Conservation (phyloP, 2,329 filamentous ascomycete species). For the Aspergillus sojae region DNA sequence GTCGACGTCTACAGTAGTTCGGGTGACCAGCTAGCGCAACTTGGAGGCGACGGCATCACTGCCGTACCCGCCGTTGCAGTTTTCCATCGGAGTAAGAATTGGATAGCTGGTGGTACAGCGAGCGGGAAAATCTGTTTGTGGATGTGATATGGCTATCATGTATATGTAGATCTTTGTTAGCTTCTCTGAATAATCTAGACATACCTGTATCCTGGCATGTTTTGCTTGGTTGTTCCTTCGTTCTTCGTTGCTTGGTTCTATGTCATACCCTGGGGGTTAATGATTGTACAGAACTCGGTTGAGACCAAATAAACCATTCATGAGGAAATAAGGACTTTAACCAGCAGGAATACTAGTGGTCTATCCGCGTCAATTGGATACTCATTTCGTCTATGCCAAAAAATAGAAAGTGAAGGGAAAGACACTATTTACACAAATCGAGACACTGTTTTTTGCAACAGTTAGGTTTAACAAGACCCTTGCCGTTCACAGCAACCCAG, state of each 20-base stretch:
- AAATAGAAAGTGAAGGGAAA: constrained; percentile 25
- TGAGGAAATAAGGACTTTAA: not conserved
- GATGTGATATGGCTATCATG: constrained; percentile 58
- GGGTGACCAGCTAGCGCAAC: constrained; percentile 84
- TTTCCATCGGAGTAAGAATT: constrained; percentile 84
- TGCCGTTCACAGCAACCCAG: constrained; percentile 9
- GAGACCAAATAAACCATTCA: not conserved
- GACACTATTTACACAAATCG: constrained; percentile 25
- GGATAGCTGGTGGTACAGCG: constrained; percentile 89
- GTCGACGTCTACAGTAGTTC: constrained; percentile 84
- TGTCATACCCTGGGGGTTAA: not conserved
- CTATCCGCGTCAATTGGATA: constrained; percentile 11
- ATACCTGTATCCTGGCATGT: not conserved
- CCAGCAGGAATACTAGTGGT: constrained; percentile 10
- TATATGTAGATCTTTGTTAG: not conserved
- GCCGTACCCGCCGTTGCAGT: constrained; percentile 91
- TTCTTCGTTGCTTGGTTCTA: not conserved
- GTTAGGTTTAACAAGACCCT: constrained; percentile 3
- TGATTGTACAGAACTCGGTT: not conserved
- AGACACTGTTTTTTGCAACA: constrained; percentile 10
- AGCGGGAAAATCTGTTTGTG: constrained; percentile 92
- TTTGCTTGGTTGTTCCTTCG: not conserved
- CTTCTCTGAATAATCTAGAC: not conserved
- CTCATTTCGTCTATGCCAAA: constrained; percentile 36
- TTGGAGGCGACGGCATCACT: constrained; percentile 87